A percentile compares a stretch with the other conserved stretches of the same genome.
phyloP scores from a whole-genome alignment of 352 stramenopile genomes.

The Phytophthora niederhauseri region DNA sequence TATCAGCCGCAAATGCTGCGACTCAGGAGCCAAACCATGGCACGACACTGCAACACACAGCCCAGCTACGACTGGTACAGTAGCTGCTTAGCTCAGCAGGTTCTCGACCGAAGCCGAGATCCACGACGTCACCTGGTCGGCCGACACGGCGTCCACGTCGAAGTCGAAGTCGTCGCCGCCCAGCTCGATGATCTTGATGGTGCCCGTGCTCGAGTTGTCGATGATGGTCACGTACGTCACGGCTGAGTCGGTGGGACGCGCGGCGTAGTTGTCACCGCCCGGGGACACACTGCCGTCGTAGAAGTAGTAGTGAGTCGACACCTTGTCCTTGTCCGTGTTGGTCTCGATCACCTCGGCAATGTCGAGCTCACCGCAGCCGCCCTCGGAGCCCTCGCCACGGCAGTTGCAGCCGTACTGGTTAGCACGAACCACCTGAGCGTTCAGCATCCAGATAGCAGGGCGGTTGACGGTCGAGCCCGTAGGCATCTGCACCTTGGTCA shows the following conservation, averaged over 20 bases:
- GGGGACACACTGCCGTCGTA: constrained; percentile 55
- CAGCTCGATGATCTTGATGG: constrained; percentile 56
- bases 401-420: constrained; percentile 84
- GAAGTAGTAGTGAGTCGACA: constrained; percentile 83
- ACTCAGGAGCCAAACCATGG: constrained; percentile 5
- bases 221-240: constrained; percentile 62
- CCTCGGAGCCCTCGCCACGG: constrained; percentile 51
- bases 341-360: constrained; percentile 77
- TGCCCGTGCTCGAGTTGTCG: constrained; percentile 42
- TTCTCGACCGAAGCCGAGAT: constrained; percentile 45
- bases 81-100: constrained; percentile 29
- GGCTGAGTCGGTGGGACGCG: constrained; percentile 35
- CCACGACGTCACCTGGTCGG: constrained; percentile 39
- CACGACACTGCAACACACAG: constrained; percentile 21
- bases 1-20: constrained; percentile 11
- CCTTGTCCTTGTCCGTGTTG: constrained; percentile 53
- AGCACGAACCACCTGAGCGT: constrained; percentile 67
- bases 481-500: constrained; percentile 73
- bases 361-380: constrained; percentile 75
- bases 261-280: constrained; percentile 50
- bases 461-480: constrained; percentile 47
- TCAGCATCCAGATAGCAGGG: constrained; percentile 80
- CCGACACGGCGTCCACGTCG: constrained; percentile 34
- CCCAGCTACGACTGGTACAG: constrained; percentile 1
- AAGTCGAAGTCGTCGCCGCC: constrained; percentile 51